phyloP scores from a whole-genome alignment of 192 early-diverging fungal species.

The Coemansia sp. region DNA sequence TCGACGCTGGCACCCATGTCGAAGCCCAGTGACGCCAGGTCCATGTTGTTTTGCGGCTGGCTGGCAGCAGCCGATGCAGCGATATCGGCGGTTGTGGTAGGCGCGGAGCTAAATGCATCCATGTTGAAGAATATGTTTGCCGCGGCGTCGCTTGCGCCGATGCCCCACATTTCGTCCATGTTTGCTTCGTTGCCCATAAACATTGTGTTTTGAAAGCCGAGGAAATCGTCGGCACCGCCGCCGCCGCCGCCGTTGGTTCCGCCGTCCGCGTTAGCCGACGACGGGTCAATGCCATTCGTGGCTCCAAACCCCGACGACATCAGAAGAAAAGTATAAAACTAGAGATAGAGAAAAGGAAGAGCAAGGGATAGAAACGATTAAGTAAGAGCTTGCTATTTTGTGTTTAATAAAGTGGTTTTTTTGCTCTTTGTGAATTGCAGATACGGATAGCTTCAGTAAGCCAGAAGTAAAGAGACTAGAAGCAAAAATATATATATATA shows the following conservation, averaged over 20 bases:
- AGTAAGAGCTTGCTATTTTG: no score
- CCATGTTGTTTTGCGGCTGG: conserved; percentile 12
- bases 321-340: background rate
- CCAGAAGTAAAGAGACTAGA: no score
- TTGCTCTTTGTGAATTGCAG: no score
- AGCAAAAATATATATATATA: no score
- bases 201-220: conserved; percentile 1
- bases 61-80: background rate
- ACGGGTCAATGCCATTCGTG: conserved; percentile 7
- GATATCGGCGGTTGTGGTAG: conserved; percentile 14
- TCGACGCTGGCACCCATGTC: conserved; percentile 35
- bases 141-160: conserved; percentile 18
- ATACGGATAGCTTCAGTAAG: no score
- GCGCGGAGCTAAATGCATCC: conserved; percentile 48
- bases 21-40: conserved; percentile 33
- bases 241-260: conserved; percentile 3
- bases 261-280: background rate
- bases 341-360: no score
- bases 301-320: conserved; percentile 12
- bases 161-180: conserved; percentile 39
- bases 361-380: no score
- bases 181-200: conserved; percentile 11
- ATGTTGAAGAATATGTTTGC: conserved; percentile 49
- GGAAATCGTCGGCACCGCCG: conserved; percentile 12
- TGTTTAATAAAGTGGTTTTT: no score